These are phyloP conservation scores for Cystobasidiaceae sp. DNA, from an alignment of 1,284 basidiomycete species.

Conservation along the genomic window DNA sequence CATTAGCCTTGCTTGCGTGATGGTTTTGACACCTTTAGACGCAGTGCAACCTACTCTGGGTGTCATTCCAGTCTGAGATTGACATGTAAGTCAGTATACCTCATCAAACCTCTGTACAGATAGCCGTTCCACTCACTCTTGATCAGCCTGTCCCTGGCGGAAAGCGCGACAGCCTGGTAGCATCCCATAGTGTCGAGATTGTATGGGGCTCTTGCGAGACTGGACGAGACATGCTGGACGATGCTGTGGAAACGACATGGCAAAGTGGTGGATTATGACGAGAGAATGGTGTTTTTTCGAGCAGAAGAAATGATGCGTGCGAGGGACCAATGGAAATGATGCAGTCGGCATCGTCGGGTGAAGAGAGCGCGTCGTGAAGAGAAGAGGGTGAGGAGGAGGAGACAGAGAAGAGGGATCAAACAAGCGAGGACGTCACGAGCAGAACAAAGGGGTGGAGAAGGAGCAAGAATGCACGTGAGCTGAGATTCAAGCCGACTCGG, in stretches of 20 bases:
- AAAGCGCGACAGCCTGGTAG: slow-evolving; percentile 64
- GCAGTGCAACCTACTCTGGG: slow-evolving; percentile 5
- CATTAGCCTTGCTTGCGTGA: too few relatives aligned
- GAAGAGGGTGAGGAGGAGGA: not conserved
- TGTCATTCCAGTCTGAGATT: slow-evolving; percentile 23
- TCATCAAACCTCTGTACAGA: not conserved
- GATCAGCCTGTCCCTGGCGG: slow-evolving; percentile 76
- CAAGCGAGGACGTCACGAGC: not conserved
- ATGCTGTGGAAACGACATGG: not conserved
- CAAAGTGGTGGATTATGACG: not conserved
- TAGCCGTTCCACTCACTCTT: slow-evolving; percentile 27
- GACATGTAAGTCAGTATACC: not conserved
- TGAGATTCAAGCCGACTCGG: not conserved
- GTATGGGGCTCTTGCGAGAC: slow-evolving; percentile 77
- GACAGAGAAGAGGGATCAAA: not conserved
- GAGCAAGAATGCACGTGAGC: not conserved
- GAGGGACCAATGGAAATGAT: not conserved
- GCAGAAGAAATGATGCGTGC: not conserved
- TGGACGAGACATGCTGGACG: slow-evolving; percentile 64
- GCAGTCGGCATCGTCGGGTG: too few relatives aligned
- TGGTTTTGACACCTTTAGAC: too few relatives aligned
- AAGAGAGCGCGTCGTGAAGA: too few relatives aligned
- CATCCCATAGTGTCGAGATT: slow-evolving; percentile 62
- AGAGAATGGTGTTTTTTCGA: not conserved
- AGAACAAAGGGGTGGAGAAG: not conserved